phyloP scores from a whole-genome alignment of 2,329 filamentous ascomycete species.

The Ophiostoma australiae region DNA sequence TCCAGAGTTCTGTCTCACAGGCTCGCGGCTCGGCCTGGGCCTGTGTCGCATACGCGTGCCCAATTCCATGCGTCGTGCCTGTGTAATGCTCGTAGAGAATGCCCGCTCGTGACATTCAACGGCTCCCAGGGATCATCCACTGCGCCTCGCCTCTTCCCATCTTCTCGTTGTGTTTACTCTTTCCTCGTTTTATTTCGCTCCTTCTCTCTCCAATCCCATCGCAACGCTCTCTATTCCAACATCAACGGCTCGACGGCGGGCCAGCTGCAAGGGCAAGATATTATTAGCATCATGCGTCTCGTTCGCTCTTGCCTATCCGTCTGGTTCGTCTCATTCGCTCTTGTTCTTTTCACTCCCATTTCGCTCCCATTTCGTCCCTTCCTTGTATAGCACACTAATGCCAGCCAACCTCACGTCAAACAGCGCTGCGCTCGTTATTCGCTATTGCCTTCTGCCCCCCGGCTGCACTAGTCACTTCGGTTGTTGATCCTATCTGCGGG shows the following conservation, averaged over 20 bases:
- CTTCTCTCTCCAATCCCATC: neutral
- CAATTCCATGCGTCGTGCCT: neutral
- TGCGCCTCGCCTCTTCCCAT: neutral
- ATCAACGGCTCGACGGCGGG: neutral
- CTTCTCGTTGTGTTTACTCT: too few relatives aligned
- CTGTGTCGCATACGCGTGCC: neutral
- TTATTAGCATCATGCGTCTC: slow-evolving; percentile 4
- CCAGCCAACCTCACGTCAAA: neutral
- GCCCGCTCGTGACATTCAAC: neutral
- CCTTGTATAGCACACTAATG: too few relatives aligned
- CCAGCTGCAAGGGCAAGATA: neutral
- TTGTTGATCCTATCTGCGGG: slow-evolving; percentile 17
- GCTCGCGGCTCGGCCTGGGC: slow-evolving; percentile 3
- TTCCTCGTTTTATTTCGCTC: neutral
- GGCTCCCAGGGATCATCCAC: neutral
- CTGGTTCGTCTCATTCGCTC: neutral
- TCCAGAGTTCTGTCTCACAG: neutral
- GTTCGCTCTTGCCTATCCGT: slow-evolving; percentile 9
- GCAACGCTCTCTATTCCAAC: neutral
- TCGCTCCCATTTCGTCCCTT: too few relatives aligned
- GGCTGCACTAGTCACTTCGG: slow-evolving; percentile 13
- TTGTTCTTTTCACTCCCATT: neutral
- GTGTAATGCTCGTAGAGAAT: neutral
- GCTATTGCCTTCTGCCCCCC: neutral
- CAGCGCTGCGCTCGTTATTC: slow-evolving; percentile 11